phyloP scores from a whole-genome alignment of 495 filamentous ascomycete species.

The Hypoxylon cercidicola region DNA sequence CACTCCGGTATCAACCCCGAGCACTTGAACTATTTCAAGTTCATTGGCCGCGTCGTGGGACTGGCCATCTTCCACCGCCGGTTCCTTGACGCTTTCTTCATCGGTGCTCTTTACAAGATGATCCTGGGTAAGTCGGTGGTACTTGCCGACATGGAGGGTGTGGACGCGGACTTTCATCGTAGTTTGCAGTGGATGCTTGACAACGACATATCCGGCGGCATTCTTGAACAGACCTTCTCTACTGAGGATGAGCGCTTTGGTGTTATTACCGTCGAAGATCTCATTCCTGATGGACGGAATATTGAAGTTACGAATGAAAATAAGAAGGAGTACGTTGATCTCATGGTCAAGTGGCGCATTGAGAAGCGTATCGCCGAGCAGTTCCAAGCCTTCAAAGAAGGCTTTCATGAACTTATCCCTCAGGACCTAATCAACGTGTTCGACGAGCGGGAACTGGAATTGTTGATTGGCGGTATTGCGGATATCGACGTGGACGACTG shows the following conservation, averaged over 20 bases:
- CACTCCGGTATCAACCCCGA: conserved; percentile 99
- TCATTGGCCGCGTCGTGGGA: conserved; percentile 97
- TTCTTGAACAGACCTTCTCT: conserved; percentile 92
- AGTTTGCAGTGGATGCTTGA: conserved; percentile 97
- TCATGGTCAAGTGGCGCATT: conserved; percentile 99
- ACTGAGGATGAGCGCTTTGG: conserved; percentile 98
- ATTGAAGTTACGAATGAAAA: conserved; percentile 97
- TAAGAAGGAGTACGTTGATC: conserved; percentile 92
- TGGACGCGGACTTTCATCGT: conserved; percentile 96
- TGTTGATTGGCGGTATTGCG: conserved; percentile 97
- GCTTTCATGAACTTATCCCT: conserved; percentile 97
- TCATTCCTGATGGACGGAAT: conserved; percentile 89
- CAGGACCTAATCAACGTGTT: conserved; percentile 98
- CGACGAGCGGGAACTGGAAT: conserved; percentile 95
- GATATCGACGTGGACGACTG: conserved; percentile 99
- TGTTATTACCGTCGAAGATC: conserved; percentile 88
- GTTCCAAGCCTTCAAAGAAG: conserved; percentile 96
- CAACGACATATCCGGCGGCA: conserved; percentile 89
- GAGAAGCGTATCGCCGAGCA: conserved; percentile 97
- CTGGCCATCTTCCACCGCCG: conserved; percentile 98
- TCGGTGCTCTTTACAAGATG: conserved; percentile 99
- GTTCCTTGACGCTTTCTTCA: conserved; percentile 99
- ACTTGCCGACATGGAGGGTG: conserved; percentile 97
- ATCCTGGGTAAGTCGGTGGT: conserved; percentile 92
- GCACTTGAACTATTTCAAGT: conserved; percentile 99